Evolutionary conservation across 208 protist species (phyloP).

Genomic region (Leishmania aethiopica): DNA sequence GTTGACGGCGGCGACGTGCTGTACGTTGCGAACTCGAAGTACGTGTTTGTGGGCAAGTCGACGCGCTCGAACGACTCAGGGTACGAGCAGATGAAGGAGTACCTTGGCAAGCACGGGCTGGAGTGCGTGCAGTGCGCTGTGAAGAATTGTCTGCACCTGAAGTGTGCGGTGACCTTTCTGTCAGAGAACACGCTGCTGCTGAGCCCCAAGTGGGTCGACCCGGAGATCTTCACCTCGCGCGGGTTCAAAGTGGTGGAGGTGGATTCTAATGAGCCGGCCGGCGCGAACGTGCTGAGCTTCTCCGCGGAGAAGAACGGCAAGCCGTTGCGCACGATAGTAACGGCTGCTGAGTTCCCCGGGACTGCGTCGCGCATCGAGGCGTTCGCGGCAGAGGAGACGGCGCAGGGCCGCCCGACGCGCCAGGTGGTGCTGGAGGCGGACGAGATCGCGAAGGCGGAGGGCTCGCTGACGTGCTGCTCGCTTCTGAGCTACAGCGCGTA

Average conservation of each 20-base stretch:
- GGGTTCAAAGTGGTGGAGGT: conserved; percentile 46
- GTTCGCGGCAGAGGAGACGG: conserved; percentile 37
- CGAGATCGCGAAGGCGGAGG: conserved; percentile 66
- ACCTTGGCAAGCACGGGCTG: conserved; percentile 42
- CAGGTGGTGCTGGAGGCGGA: conserved; percentile 40
- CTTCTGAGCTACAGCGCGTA: conserved; percentile 50
- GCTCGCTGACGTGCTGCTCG: conserved; percentile 56
- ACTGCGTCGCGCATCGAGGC: conserved; percentile 32
- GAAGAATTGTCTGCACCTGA: conserved; percentile 48
- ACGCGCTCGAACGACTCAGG: conserved; percentile 54
- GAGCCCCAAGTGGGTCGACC: conserved; percentile 36
- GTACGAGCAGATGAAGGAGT: conserved; percentile 50
- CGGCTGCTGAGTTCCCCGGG: conserved; percentile 32
- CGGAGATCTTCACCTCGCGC: conserved; percentile 47
- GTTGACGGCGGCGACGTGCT: conserved; percentile 58
- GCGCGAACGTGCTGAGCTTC: conserved; percentile 46
- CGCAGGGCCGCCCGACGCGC: conserved; percentile 35
- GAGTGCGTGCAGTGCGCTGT: conserved; percentile 46
- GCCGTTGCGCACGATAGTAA: conserved; percentile 36
- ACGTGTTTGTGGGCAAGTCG: conserved; percentile 57
- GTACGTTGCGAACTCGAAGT: conserved; percentile 41
- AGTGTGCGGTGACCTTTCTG: conserved; percentile 42
- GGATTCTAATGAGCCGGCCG: conserved; percentile 34
- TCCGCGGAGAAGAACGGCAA: conserved; percentile 27
- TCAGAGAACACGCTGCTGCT: conserved; percentile 43